Conservation (phyloP, 805 yeast species). For the Wickerhamiella azymoides region DNA sequence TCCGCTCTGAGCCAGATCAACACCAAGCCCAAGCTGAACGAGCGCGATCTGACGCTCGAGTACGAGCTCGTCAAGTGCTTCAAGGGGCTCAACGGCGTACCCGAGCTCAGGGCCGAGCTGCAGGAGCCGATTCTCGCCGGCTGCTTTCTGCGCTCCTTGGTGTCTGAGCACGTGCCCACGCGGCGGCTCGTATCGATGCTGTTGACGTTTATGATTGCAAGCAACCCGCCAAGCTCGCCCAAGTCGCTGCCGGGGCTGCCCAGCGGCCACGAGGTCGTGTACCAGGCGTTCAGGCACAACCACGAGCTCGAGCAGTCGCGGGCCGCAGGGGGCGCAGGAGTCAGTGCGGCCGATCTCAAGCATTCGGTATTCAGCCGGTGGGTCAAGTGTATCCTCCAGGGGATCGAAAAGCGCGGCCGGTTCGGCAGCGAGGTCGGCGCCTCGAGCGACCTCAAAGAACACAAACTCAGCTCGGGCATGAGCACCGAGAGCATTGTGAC, state of each 20-base stretch:
- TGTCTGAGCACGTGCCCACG: conserved; percentile 63
- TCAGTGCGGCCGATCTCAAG: background rate
- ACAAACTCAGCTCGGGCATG: conserved; percentile 27
- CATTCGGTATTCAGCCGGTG: conserved; percentile 50
- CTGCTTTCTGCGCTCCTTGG: conserved; percentile 55
- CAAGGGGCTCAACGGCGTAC: conserved; percentile 54
- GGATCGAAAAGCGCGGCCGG: conserved; percentile 74
- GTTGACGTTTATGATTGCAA: conserved; percentile 41
- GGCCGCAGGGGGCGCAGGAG: conserved; percentile 22
- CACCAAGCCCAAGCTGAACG: conserved; percentile 22
- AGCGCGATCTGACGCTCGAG: conserved; percentile 52
- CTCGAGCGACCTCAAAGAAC: conserved; percentile 52
- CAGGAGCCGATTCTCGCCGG: conserved; percentile 34
- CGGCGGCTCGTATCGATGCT: conserved; percentile 71
- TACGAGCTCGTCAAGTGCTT: conserved; percentile 63
- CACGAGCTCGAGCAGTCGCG: conserved; percentile 7
- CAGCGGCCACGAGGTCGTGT: conserved; percentile 42
- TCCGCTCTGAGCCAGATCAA: conserved; percentile 47
- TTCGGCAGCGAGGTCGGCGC: conserved; percentile 90
- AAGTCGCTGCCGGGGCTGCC: background rate
- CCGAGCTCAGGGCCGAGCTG: conserved; percentile 45
- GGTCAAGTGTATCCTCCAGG: conserved; percentile 50
- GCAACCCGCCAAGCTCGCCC: conserved; percentile 19
- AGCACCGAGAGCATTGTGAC: conserved; percentile 46
- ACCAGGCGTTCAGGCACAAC: conserved; percentile 33